phyloP scores from a whole-genome alignment of 495 filamentous ascomycete species.

The Thozetella sp. region DNA sequence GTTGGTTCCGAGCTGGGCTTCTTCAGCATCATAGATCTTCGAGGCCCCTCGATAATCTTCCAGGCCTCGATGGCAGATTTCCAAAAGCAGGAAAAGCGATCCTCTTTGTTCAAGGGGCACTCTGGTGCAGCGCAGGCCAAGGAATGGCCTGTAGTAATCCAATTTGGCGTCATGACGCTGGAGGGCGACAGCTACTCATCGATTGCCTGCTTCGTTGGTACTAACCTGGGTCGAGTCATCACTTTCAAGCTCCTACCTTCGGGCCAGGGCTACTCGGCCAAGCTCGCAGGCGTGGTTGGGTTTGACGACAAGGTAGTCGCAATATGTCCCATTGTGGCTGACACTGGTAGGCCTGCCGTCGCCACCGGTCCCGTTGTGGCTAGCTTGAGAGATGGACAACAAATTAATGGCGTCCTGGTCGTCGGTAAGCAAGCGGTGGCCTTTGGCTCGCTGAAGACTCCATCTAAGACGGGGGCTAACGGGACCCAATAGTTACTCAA shows the following conservation, averaged over 20 bases:
- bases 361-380: constrained; percentile 75
- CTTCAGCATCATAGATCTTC: constrained; percentile 79
- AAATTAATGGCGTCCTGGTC: constrained; percentile 70
- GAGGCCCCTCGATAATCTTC: constrained; percentile 88
- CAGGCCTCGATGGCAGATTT: constrained; percentile 68
- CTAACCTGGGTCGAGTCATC: constrained; percentile 75
- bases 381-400: constrained; percentile 67
- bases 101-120: constrained; percentile 58
- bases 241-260: constrained; percentile 90
- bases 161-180: constrained; percentile 92
- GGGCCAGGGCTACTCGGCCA: constrained; percentile 70
- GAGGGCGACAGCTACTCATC: constrained; percentile 94
- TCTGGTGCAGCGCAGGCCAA: constrained; percentile 40
- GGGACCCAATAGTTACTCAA: constrained; percentile 59
- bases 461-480: background rate
- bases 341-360: constrained; percentile 71
- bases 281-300: constrained; percentile 64
- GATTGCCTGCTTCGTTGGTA: constrained; percentile 90
- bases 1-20: constrained; percentile 81
- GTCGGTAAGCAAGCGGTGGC: constrained; percentile 38
- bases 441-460: background rate
- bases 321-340: constrained; percentile 76
- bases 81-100: constrained; percentile 66
- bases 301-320: constrained; percentile 74
- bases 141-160: constrained; percentile 77